Evolutionary conservation across 176 grass and related monocot genomes (phyloP), one percentile per base, ranked within the genome.

Genomic region (Aechmea fasciata): DNA sequence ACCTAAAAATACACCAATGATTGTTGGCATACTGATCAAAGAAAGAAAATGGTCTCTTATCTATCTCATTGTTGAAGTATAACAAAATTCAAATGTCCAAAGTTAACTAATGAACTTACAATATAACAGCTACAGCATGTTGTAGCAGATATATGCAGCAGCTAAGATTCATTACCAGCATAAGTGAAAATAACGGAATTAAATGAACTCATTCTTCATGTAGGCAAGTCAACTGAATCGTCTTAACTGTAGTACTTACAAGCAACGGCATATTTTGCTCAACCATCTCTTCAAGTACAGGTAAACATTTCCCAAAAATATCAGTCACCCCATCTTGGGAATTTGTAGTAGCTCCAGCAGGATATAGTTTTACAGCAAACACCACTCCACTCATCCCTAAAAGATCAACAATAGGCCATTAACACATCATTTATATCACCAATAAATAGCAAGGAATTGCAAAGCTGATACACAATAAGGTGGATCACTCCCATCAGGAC

Each of bases 301-400:
- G 84, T 63, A 92, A 71, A 57, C 94, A 97, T 48, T 97, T 92
- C 50, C 82, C 89, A 68, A 88, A 73, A 63, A 97, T 74, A 82
- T 90, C 84, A 50, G 89, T 93, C 50, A 97, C 94, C 1, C 89
- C 89, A 62, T 97, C 84, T 85, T 92, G 89, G 67, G 94, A 97
- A 81, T 97, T 97, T 6, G 94, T 97, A 51, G 89, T 97, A 79
- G 86, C 94, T 74, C 89, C 86, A 49, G 89, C 89, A 77, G 94
- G 94, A 80, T 97, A 93, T 48, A 97, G 26, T 77, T 97, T 97
- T 22, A 97, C 87, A 62, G 84, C 84, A 69, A 83, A 87, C 49
- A 97, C 77, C 3, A 83, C 72, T 51, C 89, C 94, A 49, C 94
- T 97, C 57, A 81, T 77, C 69, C 74, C 93, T 93, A 29, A 72